Conservation (phyloP, 345 rosid genomes). For the Gossypium australe region DNA sequence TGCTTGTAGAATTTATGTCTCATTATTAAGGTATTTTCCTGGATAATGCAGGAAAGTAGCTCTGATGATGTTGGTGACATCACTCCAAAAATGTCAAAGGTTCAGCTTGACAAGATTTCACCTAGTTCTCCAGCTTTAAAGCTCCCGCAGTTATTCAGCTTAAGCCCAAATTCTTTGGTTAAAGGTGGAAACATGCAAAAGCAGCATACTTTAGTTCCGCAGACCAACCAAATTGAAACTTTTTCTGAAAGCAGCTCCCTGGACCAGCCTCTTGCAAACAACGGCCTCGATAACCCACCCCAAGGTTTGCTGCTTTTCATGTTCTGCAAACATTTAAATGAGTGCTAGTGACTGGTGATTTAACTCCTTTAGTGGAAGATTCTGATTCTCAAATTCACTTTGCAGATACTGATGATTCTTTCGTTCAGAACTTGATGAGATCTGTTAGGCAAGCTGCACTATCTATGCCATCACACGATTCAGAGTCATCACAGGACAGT, state of each 20-base stretch:
- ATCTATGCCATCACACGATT: slow-evolving; percentile 46
- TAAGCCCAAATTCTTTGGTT: slow-evolving; percentile 85
- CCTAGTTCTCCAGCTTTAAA: slow-evolving; percentile 69
- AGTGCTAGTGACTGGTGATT: neutral
- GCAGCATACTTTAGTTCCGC: slow-evolving; percentile 50
- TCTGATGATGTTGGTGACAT: slow-evolving; percentile 63
- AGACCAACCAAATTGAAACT: slow-evolving; percentile 55
- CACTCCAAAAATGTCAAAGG: slow-evolving; percentile 58
- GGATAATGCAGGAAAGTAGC: slow-evolving; percentile 57
- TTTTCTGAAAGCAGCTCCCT: slow-evolving; percentile 49
- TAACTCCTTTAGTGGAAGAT: slow-evolving; percentile 12
- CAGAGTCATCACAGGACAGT: slow-evolving; percentile 67
- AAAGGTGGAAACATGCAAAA: slow-evolving; percentile 73
- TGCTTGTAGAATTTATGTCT: neutral
- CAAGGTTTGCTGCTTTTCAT: slow-evolving; percentile 50
- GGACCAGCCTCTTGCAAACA: slow-evolving; percentile 48
- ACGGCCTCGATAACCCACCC: slow-evolving; percentile 40
- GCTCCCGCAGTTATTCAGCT: slow-evolving; percentile 87
- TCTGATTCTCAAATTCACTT: slow-evolving; percentile 8
- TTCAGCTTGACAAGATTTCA: slow-evolving; percentile 76
- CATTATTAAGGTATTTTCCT: neutral
- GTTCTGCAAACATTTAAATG: neutral
- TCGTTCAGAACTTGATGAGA: slow-evolving; percentile 72
- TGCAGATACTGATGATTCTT: slow-evolving; percentile 62
- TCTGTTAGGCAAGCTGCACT: slow-evolving; percentile 93